A percentile compares a stretch with the other conserved stretches of the same genome.
These are phyloP conservation scores for Houttuynia cordata DNA, from an alignment of 164 flowering plant species.

Conservation along the genomic window DNA sequence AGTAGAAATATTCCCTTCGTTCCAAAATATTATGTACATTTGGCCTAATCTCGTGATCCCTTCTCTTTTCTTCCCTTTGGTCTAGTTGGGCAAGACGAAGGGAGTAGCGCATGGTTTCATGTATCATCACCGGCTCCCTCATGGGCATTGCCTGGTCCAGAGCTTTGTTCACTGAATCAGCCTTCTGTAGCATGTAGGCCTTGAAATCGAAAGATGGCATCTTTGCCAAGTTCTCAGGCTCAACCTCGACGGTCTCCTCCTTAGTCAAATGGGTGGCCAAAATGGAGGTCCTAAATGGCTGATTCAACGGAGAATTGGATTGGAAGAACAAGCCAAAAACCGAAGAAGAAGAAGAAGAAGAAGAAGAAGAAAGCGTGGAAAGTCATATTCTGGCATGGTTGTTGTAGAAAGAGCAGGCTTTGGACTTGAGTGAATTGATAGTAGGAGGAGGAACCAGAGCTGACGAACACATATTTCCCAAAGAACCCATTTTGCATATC, in stretches of 20 bases:
- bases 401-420: neutral
- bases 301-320: neutral
- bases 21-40: too few species aligned
- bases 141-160: constrained; percentile 35
- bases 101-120: constrained; percentile 66
- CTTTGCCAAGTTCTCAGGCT: neutral
- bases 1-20: too few species aligned
- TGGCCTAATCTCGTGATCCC: too few species aligned
- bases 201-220: constrained; percentile 34
- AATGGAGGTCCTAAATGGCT: constrained; percentile 5
- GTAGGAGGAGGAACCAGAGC: constrained; percentile 2
- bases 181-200: constrained; percentile 32
- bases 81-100: too few species aligned
- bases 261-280: constrained; percentile 23
- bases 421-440: neutral
- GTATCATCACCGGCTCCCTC: constrained; percentile 39
- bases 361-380: too few species aligned
- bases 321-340: neutral
- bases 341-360: too few species aligned
- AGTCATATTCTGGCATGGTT: neutral
- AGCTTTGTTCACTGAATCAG: constrained; percentile 35
- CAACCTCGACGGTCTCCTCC: constrained; percentile 7
- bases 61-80: too few species aligned
- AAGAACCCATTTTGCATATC: constrained; percentile 2
- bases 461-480: constrained; percentile 2